These are phyloP conservation scores for Entamoeba invadens DNA, from an alignment of 208 protist genomes.

Conservation along the genomic window DNA sequence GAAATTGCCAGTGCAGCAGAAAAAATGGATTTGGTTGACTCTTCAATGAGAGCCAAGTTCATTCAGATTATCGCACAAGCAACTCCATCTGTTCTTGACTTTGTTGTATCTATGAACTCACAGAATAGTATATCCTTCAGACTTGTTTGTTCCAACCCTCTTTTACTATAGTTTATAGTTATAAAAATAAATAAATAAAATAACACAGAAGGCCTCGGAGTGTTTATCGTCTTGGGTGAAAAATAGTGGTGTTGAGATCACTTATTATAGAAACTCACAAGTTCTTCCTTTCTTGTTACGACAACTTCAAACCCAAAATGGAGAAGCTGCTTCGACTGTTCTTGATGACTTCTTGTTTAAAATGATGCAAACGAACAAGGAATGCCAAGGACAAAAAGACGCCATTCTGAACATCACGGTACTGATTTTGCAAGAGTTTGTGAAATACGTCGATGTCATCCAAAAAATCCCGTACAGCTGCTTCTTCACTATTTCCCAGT, in stretches of 20 bases:
- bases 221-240: background rate
- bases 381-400: background rate
- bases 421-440: background rate
- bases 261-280: background rate
- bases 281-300: background rate
- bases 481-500: background rate
- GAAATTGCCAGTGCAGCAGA: background rate
- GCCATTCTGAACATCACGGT: background rate
- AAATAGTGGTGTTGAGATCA: background rate
- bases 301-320: background rate
- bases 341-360: background rate
- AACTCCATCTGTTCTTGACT: background rate
- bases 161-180: too few species aligned
- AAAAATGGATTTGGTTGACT: background rate
- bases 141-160: too few species aligned
- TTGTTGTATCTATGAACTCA: background rate
- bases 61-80: background rate
- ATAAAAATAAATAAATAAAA: too few species aligned
- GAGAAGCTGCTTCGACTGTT: background rate
- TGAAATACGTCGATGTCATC: background rate
- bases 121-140: background rate
- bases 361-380: background rate
- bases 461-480: background rate
- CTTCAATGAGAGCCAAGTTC: background rate
- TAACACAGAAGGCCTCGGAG: background rate